Evolutionary conservation across 768 basidiomycete genomes (phyloP).

Genomic region (Tylopilus sp.): DNA sequence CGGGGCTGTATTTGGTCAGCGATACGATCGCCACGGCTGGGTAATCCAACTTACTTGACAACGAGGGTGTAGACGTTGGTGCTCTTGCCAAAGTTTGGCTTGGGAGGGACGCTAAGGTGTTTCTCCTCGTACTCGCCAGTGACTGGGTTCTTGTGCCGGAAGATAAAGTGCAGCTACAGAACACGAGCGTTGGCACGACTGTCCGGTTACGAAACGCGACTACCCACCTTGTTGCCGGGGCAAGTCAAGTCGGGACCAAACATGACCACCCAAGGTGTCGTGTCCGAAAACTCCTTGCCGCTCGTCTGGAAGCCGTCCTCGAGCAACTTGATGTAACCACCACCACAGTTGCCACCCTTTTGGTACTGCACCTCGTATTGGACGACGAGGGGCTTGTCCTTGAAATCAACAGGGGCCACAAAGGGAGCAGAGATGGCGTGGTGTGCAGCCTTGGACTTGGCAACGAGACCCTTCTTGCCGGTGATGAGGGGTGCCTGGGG

Average conservation of each 20-base stretch:
- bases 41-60: slow-evolving; percentile 61
- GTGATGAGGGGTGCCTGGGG: slow-evolving; percentile 70
- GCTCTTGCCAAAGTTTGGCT: slow-evolving; percentile 83
- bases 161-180: slow-evolving; percentile 92
- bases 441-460: slow-evolving; percentile 95
- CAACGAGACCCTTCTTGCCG: slow-evolving; percentile 90
- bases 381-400: slow-evolving; percentile 82
- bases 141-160: slow-evolving; percentile 94
- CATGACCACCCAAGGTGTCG: slow-evolving; percentile 95
- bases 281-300: slow-evolving; percentile 90
- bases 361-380: slow-evolving; percentile 99
- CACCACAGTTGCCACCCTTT: slow-evolving; percentile 98
- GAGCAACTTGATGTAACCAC: slow-evolving; percentile 96
- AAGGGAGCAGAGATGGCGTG: slow-evolving; percentile 98
- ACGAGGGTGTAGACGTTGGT: slow-evolving; percentile 95
- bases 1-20: slow-evolving; percentile 52
- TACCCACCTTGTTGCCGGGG: slow-evolving; percentile 79
- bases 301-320: slow-evolving; percentile 92
- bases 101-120: slow-evolving; percentile 80
- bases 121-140: slow-evolving; percentile 96
- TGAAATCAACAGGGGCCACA: slow-evolving; percentile 70
- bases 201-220: no score
- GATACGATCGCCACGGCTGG: not conserved
- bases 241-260: slow-evolving; percentile 96
- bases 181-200: slow-evolving; percentile 1